Conservation (phyloP, 805 yeast genomes). For the Metschnikowia sp. region DNA sequence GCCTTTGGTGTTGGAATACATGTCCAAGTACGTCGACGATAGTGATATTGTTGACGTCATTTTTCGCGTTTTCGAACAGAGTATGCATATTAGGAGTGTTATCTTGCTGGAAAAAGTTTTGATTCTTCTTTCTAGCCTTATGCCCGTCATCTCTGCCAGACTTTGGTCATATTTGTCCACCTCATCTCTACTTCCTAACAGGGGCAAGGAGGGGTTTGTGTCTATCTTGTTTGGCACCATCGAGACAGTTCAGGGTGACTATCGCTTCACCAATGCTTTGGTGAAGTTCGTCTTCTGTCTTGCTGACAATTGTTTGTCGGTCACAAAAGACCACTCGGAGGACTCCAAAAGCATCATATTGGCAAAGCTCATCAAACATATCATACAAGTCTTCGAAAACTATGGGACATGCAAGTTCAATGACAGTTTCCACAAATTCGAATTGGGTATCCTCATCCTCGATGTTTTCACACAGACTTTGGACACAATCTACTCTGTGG, state of each 20-base stretch:
- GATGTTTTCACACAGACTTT: slow-evolving; percentile 55
- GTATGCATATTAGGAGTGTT: slow-evolving; percentile 54
- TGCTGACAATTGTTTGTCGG: slow-evolving; percentile 46
- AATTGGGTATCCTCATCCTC: slow-evolving; percentile 55
- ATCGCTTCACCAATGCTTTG: slow-evolving; percentile 57
- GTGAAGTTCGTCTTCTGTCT: slow-evolving; percentile 54
- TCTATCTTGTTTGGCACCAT: slow-evolving; percentile 62
- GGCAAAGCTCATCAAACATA: slow-evolving; percentile 50
- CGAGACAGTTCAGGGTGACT: slow-evolving; percentile 69
- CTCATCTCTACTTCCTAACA: slow-evolving; percentile 60
- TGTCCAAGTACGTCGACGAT: slow-evolving; percentile 48
- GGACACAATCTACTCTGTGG: slow-evolving; percentile 53
- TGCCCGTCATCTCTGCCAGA: slow-evolving; percentile 52
- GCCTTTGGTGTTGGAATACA: slow-evolving; percentile 31
- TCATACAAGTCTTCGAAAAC: slow-evolving; percentile 70
- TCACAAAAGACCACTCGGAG: slow-evolving; percentile 30
- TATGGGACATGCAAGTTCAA: slow-evolving; percentile 67
- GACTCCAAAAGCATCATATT: slow-evolving; percentile 51
- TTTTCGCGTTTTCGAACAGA: slow-evolving; percentile 64
- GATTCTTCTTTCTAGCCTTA: slow-evolving; percentile 47
- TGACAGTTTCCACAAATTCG: slow-evolving; percentile 52
- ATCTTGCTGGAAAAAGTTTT: slow-evolving; percentile 44
- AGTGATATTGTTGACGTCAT: slow-evolving; percentile 62
- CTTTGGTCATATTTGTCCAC: slow-evolving; percentile 78
- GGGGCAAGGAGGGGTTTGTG: slow-evolving; percentile 61